Percentiles rank a stretch among this genome's conserved stretches.
These are phyloP conservation scores for Tolypocladium pustulatum DNA, from an alignment of 2,329 filamentous ascomycete species.

Conservation along the genomic window DNA sequence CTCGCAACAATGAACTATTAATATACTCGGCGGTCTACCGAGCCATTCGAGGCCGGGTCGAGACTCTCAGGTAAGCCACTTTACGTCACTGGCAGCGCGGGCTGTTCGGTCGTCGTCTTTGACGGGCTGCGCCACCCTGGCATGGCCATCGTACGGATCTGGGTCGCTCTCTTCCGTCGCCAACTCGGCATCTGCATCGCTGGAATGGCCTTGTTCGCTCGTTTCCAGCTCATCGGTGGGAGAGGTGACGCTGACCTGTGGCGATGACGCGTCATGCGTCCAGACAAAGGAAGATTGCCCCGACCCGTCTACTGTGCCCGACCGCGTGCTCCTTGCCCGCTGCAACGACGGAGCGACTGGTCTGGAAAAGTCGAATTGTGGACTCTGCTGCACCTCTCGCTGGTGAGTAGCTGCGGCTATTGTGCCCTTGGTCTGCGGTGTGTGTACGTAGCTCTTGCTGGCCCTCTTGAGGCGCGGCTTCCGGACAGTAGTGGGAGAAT, in stretches of 20 bases:
- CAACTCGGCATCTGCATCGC: conserved; percentile 18
- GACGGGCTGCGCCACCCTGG: background rate
- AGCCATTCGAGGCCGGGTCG: background rate
- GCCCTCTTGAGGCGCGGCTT: conserved; percentile 31
- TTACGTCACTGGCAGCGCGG: background rate
- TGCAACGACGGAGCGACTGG: conserved; percentile 5
- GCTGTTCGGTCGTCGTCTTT: background rate
- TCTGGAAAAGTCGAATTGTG: conserved; percentile 24
- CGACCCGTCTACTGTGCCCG: background rate
- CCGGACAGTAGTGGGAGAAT: conserved; percentile 17
- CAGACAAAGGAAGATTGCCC: background rate
- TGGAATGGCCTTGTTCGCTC: conserved; percentile 20
- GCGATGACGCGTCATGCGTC: background rate
- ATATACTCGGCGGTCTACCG: background rate
- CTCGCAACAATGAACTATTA: background rate
- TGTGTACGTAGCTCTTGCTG: conserved; percentile 27
- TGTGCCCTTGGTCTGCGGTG: conserved; percentile 10
- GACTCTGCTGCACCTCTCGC: conserved; percentile 4
- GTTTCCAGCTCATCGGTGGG: conserved; percentile 20
- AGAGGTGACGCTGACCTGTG: conserved; percentile 8
- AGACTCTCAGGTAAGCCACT: background rate
- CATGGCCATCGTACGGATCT: conserved; percentile 15
- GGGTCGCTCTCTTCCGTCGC: conserved; percentile 23
- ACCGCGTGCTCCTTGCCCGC: background rate
- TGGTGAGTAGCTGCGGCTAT: conserved; percentile 4